A percentile compares a stretch with the other conserved stretches of the same genome.
phyloP scores from a whole-genome alignment of 768 basidiomycete species.

The Nevesoporus exiguus region DNA sequence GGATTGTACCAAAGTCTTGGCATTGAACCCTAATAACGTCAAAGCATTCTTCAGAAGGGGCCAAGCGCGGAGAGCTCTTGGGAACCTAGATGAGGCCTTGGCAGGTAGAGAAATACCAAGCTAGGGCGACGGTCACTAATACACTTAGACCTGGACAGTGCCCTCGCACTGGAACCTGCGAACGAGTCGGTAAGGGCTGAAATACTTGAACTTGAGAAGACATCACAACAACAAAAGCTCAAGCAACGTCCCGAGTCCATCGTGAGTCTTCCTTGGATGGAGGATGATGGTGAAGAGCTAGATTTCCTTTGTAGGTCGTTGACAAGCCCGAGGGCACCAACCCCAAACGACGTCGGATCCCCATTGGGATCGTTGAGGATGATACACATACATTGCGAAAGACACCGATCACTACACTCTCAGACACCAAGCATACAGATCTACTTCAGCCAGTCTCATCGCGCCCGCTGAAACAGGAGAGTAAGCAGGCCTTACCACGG shows the following conservation, averaged over 20 bases:
- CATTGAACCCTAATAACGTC: slow-evolving; percentile 54
- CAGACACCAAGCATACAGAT: slow-evolving; percentile 15
- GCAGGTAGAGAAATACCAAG: slow-evolving; percentile 40
- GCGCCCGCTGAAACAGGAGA: slow-evolving; percentile 27
- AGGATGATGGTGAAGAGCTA: background rate
- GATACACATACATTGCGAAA: slow-evolving; percentile 5
- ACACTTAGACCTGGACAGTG: slow-evolving; percentile 55
- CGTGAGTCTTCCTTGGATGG: slow-evolving; percentile 13
- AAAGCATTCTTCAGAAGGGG: slow-evolving; percentile 80
- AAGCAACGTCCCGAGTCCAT: slow-evolving; percentile 35
- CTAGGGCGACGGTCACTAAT: background rate
- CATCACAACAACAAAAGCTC: slow-evolving; percentile 32
- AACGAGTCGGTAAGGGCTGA: slow-evolving; percentile 66
- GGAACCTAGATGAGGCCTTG: slow-evolving; percentile 53
- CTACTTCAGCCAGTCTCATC: slow-evolving; percentile 41
- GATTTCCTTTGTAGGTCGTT: slow-evolving; percentile 11
- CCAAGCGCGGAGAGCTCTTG: slow-evolving; percentile 62
- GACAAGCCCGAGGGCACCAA: slow-evolving; percentile 1
- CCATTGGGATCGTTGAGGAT: slow-evolving; percentile 57
- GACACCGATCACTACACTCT: background rate
- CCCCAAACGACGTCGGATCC: slow-evolving; percentile 55
- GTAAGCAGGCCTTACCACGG: slow-evolving; percentile 2
- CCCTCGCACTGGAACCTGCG: slow-evolving; percentile 57
- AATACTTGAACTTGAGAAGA: slow-evolving; percentile 45
- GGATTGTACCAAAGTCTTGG: slow-evolving; percentile 69